phyloP scores from a whole-genome alignment of 352 stramenopile genomes.

The Albugo laibachii region DNA sequence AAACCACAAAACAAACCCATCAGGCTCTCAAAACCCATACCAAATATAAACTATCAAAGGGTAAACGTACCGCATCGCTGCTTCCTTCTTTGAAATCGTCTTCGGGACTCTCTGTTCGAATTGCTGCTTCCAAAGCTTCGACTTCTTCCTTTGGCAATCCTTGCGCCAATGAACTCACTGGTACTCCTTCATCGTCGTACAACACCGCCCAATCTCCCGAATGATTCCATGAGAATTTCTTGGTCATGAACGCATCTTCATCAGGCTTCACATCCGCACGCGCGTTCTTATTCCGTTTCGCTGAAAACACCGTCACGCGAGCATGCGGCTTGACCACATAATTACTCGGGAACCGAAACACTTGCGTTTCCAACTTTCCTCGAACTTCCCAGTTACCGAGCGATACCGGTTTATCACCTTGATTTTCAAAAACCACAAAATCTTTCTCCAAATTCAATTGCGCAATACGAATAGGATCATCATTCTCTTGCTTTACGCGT shows the following conservation, averaged over 20 bases:
- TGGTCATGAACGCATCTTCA: slow-evolving; percentile 58
- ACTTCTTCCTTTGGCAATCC: slow-evolving; percentile 37
- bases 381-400: slow-evolving; percentile 49
- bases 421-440: slow-evolving; percentile 55
- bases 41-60: neutral
- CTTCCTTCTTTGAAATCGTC: neutral
- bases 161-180: slow-evolving; percentile 41
- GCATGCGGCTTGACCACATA: slow-evolving; percentile 50
- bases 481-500: slow-evolving; percentile 19
- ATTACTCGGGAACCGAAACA: slow-evolving; percentile 41
- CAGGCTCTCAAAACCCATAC: too few species aligned
- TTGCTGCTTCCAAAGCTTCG: slow-evolving; percentile 28
- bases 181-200: slow-evolving; percentile 33
- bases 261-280: slow-evolving; percentile 47
- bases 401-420: slow-evolving; percentile 27
- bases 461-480: slow-evolving; percentile 28
- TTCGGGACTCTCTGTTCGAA: slow-evolving; percentile 13
- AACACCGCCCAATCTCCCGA: slow-evolving; percentile 50
- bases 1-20: neutral
- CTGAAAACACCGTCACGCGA: slow-evolving; percentile 58
- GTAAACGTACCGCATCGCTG: neutral
- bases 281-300: slow-evolving; percentile 57
- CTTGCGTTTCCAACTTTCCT: slow-evolving; percentile 28
- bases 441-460: slow-evolving; percentile 55
- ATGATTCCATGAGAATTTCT: slow-evolving; percentile 57